Base-by-base conservation (phyloP, 805 yeast genomes). In the Candida endomychidarum region DNA sequence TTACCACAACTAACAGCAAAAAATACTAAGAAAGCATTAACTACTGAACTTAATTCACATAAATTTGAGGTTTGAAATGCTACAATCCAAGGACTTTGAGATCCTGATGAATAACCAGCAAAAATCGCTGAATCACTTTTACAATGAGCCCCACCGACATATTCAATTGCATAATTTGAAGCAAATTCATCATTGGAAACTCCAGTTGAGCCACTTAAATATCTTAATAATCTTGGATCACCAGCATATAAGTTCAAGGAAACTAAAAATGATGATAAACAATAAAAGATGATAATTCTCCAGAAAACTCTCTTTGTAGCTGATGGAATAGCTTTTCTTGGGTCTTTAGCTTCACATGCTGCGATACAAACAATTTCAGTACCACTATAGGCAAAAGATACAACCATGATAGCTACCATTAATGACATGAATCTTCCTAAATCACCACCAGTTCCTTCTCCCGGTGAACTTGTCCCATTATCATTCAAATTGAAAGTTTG, bases 261-360 rank as follows among this genome's bases (percentile, higher is more conserved):
- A 22, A 85, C 82, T 10, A 82, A 66, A 53, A 86, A 81, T 15
- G 83, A 73, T 2, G 87, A 77, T 14, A 86, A 56, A 33, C 85
- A 58, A 58, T 86, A 86, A 47, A 85, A 75, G 0, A 83, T 56
- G 4, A 82, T 51, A 25, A 86, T 76, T 51, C 90, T 67, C 73
- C 85, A 82, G 55, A 85, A 84, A 2, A 85, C 86, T 50, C 83
- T 70, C 49, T 73, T 80, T 2, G 90, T 84, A 1, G 93, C 91
- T 8, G 81, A 72, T 1, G 95, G 95, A 12, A 86, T 67, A 0
- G 91, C 80, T 45, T 73, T 78, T 48, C 93, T 68, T 4, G 96
- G 95, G 48, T 84, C 81, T 45, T 81, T 70, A n/a, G 90, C 85
- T 58, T 86, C 96, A 58, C 90, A 86, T 5, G 91, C 88, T 2